Conservation (phyloP, 1,139 yeast species). For the Zygoascus meyerae region DNA sequence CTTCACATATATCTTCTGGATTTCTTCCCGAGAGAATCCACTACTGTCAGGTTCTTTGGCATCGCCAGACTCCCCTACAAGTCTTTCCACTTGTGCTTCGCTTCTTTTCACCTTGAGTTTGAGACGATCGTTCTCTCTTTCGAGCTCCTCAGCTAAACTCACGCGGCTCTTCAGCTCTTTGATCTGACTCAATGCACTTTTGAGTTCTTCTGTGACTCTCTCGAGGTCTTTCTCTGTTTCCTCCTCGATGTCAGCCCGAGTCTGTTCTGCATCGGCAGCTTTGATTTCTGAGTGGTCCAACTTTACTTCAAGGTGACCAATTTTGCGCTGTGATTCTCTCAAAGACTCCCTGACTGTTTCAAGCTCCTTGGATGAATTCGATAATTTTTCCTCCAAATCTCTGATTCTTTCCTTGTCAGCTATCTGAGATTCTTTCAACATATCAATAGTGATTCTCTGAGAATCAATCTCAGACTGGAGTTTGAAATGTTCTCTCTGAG, state of each 20-base stretch:
- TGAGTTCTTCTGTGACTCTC: conserved; percentile 6
- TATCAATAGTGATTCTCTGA: conserved; percentile 20
- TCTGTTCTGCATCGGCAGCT: conserved; percentile 7
- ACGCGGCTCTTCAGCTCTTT: conserved; percentile 13
- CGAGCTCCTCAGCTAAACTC: conserved; percentile 15
- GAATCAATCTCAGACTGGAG: conserved; percentile 17
- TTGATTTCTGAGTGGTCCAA: conserved; percentile 15
- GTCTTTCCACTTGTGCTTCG: conserved; percentile 6
- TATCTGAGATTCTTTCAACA: conserved; percentile 17
- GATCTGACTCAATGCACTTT: conserved; percentile 1
- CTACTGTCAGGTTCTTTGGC: background rate
- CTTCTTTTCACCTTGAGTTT: conserved; percentile 16
- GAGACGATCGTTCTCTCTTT: conserved; percentile 8
- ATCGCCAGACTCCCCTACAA: background rate
- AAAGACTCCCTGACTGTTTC: conserved; percentile 16
- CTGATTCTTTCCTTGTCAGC: conserved; percentile 14
- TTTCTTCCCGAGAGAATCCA: no score
- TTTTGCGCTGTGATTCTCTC: conserved; percentile 11
- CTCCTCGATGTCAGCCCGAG: conserved; percentile 4
- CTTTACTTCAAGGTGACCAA: conserved; percentile 12
- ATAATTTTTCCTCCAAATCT: conserved; percentile 16
- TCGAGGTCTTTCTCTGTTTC: conserved; percentile 8
- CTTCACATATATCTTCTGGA: background rate
- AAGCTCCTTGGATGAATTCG: conserved; percentile 13
- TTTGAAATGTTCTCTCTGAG: conserved; percentile 17